A percentile compares a stretch with the other conserved stretches of the same genome.
Evolutionary conservation across 2,329 filamentous ascomycete genomes (phyloP).

Genomic region (Aspergillus alliaceus): DNA sequence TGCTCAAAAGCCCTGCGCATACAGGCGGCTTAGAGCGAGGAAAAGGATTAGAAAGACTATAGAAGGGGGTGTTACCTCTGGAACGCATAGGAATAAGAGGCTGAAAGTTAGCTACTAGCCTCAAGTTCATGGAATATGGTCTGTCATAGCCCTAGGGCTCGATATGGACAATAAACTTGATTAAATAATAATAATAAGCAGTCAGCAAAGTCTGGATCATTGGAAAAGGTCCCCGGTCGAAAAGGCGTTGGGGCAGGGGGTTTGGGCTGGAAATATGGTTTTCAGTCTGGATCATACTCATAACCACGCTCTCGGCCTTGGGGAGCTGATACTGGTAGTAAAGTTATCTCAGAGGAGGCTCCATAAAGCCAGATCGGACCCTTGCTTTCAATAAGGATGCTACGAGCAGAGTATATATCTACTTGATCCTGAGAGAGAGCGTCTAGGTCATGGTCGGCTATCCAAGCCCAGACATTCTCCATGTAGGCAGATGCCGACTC

Average conservation of each 20-base stretch:
- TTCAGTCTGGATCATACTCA: slow-evolving; percentile 66
- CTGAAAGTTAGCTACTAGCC: no score
- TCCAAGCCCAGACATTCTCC: slow-evolving; percentile 32
- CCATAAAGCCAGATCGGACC: slow-evolving; percentile 60
- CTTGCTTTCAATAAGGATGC: slow-evolving; percentile 50
- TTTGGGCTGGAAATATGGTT: slow-evolving; percentile 69
- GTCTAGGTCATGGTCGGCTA: slow-evolving; percentile 30
- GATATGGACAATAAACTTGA: no score
- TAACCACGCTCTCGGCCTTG: slow-evolving; percentile 52
- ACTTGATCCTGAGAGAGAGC: slow-evolving; percentile 54
- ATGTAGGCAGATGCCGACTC: slow-evolving; percentile 41
- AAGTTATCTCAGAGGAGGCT: slow-evolving; percentile 62
- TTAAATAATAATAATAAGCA: no score
- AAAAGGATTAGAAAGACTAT: no score
- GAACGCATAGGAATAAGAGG: no score
- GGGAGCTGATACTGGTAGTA: slow-evolving; percentile 69
- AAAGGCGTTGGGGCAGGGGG: slow-evolving; percentile 62
- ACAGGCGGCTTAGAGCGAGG: no score
- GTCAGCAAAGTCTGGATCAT: slow-evolving; percentile 53
- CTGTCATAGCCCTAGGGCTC: no score
- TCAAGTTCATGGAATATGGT: no score
- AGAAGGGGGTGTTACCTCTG: no score
- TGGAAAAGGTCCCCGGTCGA: slow-evolving; percentile 39
- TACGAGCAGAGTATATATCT: slow-evolving; percentile 57
- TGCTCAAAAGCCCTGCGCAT: no score